Conservation (phyloP, 176 grass and related monocot genomes). For the Alopecurus myosuroides region DNA sequence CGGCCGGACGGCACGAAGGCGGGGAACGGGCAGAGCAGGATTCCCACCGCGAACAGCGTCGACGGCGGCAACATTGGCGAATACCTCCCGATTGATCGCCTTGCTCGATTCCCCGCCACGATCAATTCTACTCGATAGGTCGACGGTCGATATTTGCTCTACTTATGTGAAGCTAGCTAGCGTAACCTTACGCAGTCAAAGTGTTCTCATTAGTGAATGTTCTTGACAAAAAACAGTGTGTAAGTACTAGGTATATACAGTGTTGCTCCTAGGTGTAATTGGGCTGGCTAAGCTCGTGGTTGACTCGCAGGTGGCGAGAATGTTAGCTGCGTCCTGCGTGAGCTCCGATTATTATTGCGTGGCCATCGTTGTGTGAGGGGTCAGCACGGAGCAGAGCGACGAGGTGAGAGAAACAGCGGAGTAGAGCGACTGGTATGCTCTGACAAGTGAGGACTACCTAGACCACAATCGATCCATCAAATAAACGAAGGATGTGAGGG, state of each 20-base stretch:
- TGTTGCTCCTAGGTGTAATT: background rate
- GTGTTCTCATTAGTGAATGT: background rate
- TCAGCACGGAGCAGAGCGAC: background rate
- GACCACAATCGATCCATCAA: no score
- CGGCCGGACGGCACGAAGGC: slow-evolving; percentile 29
- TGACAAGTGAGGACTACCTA: background rate
- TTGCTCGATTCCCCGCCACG: background rate
- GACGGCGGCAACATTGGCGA: slow-evolving; percentile 5
- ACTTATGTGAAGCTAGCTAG: background rate
- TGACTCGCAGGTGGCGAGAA: background rate
- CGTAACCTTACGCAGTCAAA: background rate
- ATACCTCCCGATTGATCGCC: no score
- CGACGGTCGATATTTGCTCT: no score
- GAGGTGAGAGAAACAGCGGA: background rate
- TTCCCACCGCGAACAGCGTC: slow-evolving; percentile 36
- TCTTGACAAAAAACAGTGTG: background rate
- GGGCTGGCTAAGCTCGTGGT: background rate
- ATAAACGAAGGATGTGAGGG: no score
- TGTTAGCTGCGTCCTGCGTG: background rate
- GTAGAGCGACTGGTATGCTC: background rate
- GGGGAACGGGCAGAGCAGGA: slow-evolving; percentile 39
- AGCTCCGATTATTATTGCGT: background rate
- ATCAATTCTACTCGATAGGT: background rate
- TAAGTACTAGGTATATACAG: background rate
- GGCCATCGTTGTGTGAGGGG: background rate